Evolutionary conservation across 2,329 filamentous ascomycete species (phyloP).

Genomic region (Pseudogymnoascus sp.): DNA sequence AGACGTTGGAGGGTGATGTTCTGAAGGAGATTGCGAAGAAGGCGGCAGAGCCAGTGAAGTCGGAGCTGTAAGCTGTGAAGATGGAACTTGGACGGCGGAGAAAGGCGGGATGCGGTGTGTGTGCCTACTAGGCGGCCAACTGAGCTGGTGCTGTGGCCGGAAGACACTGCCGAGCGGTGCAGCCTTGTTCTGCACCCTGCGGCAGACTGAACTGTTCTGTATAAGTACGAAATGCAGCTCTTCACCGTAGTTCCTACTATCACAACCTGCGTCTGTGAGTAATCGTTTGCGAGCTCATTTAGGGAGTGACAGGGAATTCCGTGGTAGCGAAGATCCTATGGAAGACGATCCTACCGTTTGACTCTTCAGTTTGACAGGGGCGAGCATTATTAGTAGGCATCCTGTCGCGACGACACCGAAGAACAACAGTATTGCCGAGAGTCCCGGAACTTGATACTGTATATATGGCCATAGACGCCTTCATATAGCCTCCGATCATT

Average conservation of each 20-base stretch:
- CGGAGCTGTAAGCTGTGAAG: background rate
- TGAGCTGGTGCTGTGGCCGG: background rate
- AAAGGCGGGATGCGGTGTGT: background rate
- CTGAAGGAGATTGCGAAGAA: constrained; percentile 55
- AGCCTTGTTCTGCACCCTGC: background rate
- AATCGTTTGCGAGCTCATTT: background rate
- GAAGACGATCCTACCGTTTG: background rate
- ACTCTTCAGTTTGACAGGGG: background rate
- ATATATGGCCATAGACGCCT: background rate
- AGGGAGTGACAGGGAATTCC: background rate
- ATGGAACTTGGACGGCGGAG: background rate
- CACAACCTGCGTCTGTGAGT: background rate
- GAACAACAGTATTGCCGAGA: background rate
- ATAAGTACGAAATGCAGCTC: background rate
- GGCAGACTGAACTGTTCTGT: constrained; percentile 1
- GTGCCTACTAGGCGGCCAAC: background rate
- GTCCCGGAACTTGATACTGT: background rate
- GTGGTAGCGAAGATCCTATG: background rate
- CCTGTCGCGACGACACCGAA: background rate
- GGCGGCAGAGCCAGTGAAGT: constrained; percentile 3
- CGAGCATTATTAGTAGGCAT: background rate
- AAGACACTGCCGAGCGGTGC: background rate
- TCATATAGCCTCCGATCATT: background rate
- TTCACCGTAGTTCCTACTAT: background rate
- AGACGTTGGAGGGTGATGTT: constrained; percentile 66